A percentile compares a stretch with the other conserved stretches of the same genome.
Evolutionary conservation across 495 filamentous ascomycete species (phyloP).

Genomic region (Xylaria flabelliformis): DNA sequence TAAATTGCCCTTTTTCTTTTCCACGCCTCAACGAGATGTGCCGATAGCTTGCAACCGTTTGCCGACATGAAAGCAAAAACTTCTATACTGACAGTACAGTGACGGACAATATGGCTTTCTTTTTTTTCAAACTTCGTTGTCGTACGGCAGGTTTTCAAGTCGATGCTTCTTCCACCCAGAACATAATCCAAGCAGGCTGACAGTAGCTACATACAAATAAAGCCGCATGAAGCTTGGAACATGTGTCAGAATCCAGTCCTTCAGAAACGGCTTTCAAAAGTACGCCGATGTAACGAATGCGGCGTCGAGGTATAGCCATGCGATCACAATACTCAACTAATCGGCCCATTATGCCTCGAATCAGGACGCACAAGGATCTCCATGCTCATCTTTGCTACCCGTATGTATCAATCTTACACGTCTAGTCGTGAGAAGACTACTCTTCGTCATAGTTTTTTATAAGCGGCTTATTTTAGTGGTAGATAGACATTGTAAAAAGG

Average conservation of each 20-base stretch:
- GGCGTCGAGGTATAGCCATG: not conserved
- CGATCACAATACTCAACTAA: not conserved
- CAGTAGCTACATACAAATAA: not conserved
- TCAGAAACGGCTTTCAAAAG: not conserved
- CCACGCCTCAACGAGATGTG: slow-evolving; percentile 12
- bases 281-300: not conserved
- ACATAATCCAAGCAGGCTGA: not conserved
- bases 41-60: not conserved
- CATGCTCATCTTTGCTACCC: not conserved
- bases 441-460: not conserved
- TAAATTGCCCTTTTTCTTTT: slow-evolving; percentile 1
- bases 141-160: not conserved
- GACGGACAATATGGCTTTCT: not conserved
- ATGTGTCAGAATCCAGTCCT: not conserved
- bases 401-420: not conserved
- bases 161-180: not conserved
- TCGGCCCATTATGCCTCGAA: not conserved
- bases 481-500: not conserved
- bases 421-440: not conserved
- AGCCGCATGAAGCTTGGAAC: not conserved
- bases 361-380: not conserved
- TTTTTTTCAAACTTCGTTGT: not conserved
- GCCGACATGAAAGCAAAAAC: not conserved
- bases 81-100: not conserved
- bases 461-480: not conserved